Base-by-base conservation (phyloP, 2,329 filamentous ascomycete genomes). In the Exophiala calicioides region DNA sequence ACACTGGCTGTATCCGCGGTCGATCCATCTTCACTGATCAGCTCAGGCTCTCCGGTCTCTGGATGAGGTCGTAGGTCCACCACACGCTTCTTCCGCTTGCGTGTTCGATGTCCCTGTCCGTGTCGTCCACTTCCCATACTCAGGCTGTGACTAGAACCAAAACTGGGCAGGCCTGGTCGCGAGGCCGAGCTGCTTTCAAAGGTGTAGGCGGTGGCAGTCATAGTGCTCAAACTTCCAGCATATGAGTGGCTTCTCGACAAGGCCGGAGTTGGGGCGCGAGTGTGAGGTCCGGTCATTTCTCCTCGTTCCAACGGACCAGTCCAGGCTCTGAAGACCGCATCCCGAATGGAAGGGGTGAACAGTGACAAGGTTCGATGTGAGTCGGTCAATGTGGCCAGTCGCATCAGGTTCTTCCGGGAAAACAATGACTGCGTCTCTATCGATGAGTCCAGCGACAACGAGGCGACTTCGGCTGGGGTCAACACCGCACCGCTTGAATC, bases 241-340 rank as follows among this genome's bases (percentile, higher is more conserved):
- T 82, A 78, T 1, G 85, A 88, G 44, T 84, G 79, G 4, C 79
- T 79, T 62, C 84, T 79, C 31, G 77, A 78, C 13, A 88, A 65
- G 32, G 75, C 75, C 4, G 65, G 76, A 63, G 66, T 77, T 38
- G 55, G 61, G 57, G 46, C 73, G 38, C 50, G 46, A 62, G 48
- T 47, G 60, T 10, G 58, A 49, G 34, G 50, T 38, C 40, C 64
- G 1, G 68, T 66, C 24, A 63, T 67, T 33, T 93, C 87, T 32
- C 76, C 76, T 47, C 82, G 77, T 52, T 95, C 90, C 39, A 80
- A 77, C 26, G 85, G 81, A 30, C 86, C 86, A 12, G 91, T 88
- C 88, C 90, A 95, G 23, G 91, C 93, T 50, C 93, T 81, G 67
- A 95, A 96, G 19, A 97, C 85, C 3, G 88, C 88, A 66, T 97